Base-by-base conservation (phyloP, 148 eudicot genomes). In the Chenopodium suecicum region DNA sequence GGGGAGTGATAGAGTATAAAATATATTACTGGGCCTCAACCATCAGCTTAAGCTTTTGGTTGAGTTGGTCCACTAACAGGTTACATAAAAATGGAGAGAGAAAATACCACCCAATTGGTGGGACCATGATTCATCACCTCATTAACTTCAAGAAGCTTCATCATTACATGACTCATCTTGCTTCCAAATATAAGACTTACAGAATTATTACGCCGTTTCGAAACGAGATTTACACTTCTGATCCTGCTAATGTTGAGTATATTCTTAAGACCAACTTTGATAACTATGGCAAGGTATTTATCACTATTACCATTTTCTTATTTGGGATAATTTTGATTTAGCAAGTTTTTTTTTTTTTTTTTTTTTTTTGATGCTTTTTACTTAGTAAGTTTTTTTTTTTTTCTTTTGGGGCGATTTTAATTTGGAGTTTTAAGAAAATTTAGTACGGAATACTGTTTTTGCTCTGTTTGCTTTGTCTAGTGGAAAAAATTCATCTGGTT, bases 161-260 rank as follows among this genome's bases (percentile, higher is more conserved):
- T 79, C 81, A 92, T 73, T 90, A 89, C 82, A 87, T 92, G 90
- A 89, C 95, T 68, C 80, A 85, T 80, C 88, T 90, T 63, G 90
- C 94, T 65, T 25, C 77, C 7, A 88, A 88, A 73, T 23, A 92
- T 80, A 85, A 16, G 31, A 94, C 98, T 80, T 94, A 88, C 79
- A 86, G 98, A 83, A 27, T 92, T 19, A 13, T 91, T 23, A 63
- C 78, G 77, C 94, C 92, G 63, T 89, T 88, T 48, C 69, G 91
- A 14, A 88, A 80, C 64, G 94, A 92, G 58, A 52, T 94, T 62
- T 91, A 91, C 56, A 94, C 93, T 23, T 83, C 91, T 44, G 91
- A 92, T 10, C 98, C 98, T 78, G 87, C 86, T 29, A 90, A 89
- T 80, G 91, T 90, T 66, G 92, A 91, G 85, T 81, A 88, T 64